Conservation (phyloP, 139 green algal species). For the Picochlorum sp. region DNA sequence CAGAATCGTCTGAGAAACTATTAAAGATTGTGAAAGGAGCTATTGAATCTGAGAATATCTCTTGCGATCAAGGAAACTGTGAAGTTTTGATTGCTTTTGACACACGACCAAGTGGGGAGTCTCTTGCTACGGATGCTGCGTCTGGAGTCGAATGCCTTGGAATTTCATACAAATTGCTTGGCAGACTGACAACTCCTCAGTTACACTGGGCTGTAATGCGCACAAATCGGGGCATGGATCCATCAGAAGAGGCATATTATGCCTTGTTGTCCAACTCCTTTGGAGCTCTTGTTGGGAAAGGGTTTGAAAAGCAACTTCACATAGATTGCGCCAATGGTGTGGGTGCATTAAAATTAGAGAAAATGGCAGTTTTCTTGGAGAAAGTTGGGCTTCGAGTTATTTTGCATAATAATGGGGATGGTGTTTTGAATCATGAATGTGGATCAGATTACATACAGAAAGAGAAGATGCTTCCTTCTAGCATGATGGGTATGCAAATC, state of each 20-base stretch:
- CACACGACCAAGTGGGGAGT: slow-evolving; percentile 55
- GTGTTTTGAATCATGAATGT: slow-evolving; percentile 71
- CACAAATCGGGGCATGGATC: slow-evolving; percentile 19
- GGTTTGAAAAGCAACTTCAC: slow-evolving; percentile 32
- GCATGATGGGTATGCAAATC: slow-evolving; percentile 27
- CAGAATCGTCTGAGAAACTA: slow-evolving; percentile 33
- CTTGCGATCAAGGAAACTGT: background rate
- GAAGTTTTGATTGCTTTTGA: slow-evolving; percentile 67
- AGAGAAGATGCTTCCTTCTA: slow-evolving; percentile 45
- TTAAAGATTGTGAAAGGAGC: slow-evolving; percentile 13
- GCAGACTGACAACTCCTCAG: slow-evolving; percentile 87
- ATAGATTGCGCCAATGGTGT: slow-evolving; percentile 95
- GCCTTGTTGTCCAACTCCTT: slow-evolving; percentile 24
- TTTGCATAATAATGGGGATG: slow-evolving; percentile 36
- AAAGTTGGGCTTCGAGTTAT: slow-evolving; percentile 30
- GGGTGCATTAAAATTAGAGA: slow-evolving; percentile 58
- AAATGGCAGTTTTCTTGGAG: slow-evolving; percentile 31
- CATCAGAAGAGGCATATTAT: slow-evolving; percentile 38
- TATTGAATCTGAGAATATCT: slow-evolving; percentile 15
- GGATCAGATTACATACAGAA: slow-evolving; percentile 97
- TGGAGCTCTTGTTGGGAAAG: slow-evolving; percentile 10
- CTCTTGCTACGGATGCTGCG: slow-evolving; percentile 49
- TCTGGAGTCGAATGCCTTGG: slow-evolving; percentile 51
- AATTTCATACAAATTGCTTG: slow-evolving; percentile 32
- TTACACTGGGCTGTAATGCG: slow-evolving; percentile 71